Conservation (phyloP, 169 alveolate genomes). For the Eimeria zaria region DNA sequence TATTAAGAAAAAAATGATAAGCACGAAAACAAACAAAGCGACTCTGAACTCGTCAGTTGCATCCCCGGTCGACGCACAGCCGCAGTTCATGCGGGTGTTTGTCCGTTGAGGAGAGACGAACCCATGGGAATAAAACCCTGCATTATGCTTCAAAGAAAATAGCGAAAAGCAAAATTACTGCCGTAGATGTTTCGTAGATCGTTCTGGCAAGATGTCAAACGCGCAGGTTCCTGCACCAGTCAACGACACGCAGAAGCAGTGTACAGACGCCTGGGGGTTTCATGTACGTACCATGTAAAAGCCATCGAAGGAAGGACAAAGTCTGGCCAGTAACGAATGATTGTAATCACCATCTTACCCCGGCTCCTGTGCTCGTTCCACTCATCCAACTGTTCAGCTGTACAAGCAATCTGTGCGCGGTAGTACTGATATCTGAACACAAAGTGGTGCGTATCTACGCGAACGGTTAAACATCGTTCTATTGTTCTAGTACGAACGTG, state of each 20-base stretch:
- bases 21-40: not conserved
- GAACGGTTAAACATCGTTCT: too few species aligned
- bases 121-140: not conserved
- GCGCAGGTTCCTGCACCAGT: slow-evolving; percentile 75
- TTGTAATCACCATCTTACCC: slow-evolving; percentile 4
- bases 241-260: not conserved
- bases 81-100: not conserved
- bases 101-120: not conserved
- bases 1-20: too few species aligned
- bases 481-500: too few species aligned
- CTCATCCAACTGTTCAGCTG: slow-evolving; percentile 74
- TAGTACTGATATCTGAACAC: slow-evolving; percentile 79
- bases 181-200: slow-evolving; percentile 61
- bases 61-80: not conserved
- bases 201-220: slow-evolving; percentile 79
- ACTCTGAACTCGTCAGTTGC: not conserved
- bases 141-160: not conserved
- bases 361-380: slow-evolving; percentile 80
- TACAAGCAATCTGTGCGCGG: slow-evolving; percentile 82
- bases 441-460: too few species aligned
- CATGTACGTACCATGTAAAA: not conserved
- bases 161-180: not conserved
- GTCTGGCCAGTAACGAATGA: too few species aligned
- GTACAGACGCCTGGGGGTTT: not conserved
- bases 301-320: not conserved